Evolutionary conservation across 306 rosid species (phyloP).

Genomic region (Casuarina glauca): DNA sequence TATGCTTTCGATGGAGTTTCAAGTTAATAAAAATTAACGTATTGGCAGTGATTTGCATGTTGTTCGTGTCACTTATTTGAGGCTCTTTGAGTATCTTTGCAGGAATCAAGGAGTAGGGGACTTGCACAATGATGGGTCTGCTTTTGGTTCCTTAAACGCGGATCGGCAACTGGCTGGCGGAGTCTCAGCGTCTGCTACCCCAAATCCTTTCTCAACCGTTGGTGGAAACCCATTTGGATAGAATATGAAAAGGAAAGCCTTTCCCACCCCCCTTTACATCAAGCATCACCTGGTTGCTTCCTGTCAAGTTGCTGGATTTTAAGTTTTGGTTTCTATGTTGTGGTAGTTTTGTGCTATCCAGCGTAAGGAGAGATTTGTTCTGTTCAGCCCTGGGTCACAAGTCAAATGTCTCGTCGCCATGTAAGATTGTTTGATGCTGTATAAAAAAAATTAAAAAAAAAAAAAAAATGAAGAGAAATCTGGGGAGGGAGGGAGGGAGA

Average conservation of each 20-base stretch:
- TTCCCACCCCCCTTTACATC: conserved; percentile 31
- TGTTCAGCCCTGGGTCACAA: conserved; percentile 24
- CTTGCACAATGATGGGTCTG: conserved; percentile 42
- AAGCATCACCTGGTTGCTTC: conserved; percentile 49
- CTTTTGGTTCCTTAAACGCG: conserved; percentile 56
- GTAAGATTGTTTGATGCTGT: conserved; percentile 49
- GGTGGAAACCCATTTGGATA: conserved; percentile 90
- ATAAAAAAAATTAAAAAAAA: conserved; percentile 33
- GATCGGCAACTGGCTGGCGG: conserved; percentile 56
- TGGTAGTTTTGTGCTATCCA: conserved; percentile 23
- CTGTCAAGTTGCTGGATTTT: conserved; percentile 47
- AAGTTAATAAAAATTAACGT: neutral
- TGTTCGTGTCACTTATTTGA: neutral
- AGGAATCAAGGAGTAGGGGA: conserved; percentile 70
- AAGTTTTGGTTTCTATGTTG: conserved; percentile 40
- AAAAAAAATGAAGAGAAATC: conserved; percentile 12
- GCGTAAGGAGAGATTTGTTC: conserved; percentile 35
- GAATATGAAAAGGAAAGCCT: conserved; percentile 23
- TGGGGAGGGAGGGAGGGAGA: conserved; percentile 9
- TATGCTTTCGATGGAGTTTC: conserved; percentile 1
- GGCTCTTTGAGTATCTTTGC: conserved; percentile 17
- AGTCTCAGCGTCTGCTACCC: conserved; percentile 52
- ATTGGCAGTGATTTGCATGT: conserved; percentile 13
- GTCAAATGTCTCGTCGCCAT: conserved; percentile 36
- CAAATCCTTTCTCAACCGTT: conserved; percentile 48